Evolutionary conservation across 129 eudicot species (phyloP).

Genomic region (Silybum marianum): DNA sequence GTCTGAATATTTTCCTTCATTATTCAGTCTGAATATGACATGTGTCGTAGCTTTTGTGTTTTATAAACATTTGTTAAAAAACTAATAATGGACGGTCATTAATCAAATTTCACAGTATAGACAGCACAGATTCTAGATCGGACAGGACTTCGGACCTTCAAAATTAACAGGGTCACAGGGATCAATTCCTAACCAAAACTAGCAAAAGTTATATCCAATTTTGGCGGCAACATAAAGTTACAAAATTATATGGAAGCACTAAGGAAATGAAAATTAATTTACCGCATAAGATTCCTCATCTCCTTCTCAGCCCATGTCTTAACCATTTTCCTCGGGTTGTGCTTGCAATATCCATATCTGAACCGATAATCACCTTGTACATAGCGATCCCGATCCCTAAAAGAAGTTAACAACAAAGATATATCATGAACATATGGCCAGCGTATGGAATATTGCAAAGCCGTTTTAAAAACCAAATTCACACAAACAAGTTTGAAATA

Average conservation of each 20-base stretch:
- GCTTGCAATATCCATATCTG: constrained; percentile 91
- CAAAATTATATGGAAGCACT: neutral
- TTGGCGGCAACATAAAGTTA: neutral
- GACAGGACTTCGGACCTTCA: neutral
- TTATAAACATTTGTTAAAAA: no score
- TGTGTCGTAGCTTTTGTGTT: no score
- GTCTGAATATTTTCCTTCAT: no score
- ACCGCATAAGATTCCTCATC: constrained; percentile 98
- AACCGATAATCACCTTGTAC: constrained; percentile 98
- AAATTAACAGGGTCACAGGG: neutral
- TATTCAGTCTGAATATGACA: no score
- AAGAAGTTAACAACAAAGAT: constrained; percentile 16
- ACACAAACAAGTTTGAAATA: neutral
- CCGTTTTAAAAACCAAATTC: neutral
- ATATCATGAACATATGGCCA: neutral
- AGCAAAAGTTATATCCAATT: neutral
- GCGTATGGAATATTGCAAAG: neutral
- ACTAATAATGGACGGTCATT: no score
- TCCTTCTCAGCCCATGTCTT: constrained; percentile 99
- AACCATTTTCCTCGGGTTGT: constrained; percentile 98
- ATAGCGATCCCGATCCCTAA: constrained; percentile 92
- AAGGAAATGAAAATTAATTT: neutral
- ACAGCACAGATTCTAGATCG: no score
- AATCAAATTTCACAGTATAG: no score
- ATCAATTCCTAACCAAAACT: neutral